Evolutionary conservation across 257 asterid genomes (phyloP).

Genomic region (Lycium ferocissimum): DNA sequence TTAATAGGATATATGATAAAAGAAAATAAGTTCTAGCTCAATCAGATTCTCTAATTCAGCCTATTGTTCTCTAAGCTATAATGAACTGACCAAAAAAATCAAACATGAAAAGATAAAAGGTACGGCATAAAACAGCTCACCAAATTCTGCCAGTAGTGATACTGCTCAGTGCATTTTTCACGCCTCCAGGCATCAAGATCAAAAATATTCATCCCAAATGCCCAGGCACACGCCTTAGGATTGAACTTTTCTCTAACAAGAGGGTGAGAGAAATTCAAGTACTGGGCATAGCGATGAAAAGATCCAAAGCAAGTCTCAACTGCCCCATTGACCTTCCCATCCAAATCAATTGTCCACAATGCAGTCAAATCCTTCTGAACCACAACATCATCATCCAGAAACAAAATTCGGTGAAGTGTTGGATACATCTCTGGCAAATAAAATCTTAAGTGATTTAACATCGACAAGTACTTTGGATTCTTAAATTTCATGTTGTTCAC

Average conservation of each 20-base stretch:
- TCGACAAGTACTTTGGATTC: slow-evolving; percentile 80
- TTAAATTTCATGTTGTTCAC: slow-evolving; percentile 68
- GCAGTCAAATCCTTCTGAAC: slow-evolving; percentile 95
- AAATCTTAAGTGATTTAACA: slow-evolving; percentile 87
- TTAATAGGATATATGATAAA: neutral
- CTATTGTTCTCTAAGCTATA: slow-evolving; percentile 15
- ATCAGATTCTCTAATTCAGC: slow-evolving; percentile 23
- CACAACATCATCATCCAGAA: slow-evolving; percentile 92
- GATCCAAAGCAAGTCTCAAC: slow-evolving; percentile 94
- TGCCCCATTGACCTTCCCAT: slow-evolving; percentile 90
- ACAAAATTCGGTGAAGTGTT: slow-evolving; percentile 74
- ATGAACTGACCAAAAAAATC: neutral
- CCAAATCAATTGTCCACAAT: slow-evolving; percentile 85
- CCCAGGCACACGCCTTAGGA: slow-evolving; percentile 96
- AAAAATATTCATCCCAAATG: slow-evolving; percentile 92
- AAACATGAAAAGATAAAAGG: neutral
- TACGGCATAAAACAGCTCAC: slow-evolving; percentile 44
- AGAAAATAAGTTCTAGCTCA: neutral
- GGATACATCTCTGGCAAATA: slow-evolving; percentile 96
- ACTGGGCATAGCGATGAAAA: slow-evolving; percentile 77
- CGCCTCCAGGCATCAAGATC: slow-evolving; percentile 95
- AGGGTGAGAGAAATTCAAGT: slow-evolving; percentile 86
- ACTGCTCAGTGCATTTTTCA: slow-evolving; percentile 76
- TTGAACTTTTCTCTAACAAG: slow-evolving; percentile 79
- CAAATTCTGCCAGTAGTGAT: slow-evolving; percentile 91